Evolutionary conservation across 768 basidiomycete species (phyloP).

Genomic region (Jaapia argillacea): DNA sequence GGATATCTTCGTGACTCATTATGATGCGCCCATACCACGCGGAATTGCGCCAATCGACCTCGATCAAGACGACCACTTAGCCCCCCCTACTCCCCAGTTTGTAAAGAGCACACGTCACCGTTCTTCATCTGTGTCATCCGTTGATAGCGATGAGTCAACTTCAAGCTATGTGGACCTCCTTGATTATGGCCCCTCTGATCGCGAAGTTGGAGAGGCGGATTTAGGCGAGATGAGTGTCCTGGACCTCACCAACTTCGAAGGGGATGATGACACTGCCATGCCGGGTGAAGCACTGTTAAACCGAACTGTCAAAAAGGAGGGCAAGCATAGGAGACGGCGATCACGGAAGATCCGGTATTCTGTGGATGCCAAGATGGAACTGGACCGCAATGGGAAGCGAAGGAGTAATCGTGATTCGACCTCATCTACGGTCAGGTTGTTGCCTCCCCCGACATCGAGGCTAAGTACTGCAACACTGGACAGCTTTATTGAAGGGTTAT

Average conservation of each 20-base stretch:
- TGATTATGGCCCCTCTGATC: too few species aligned
- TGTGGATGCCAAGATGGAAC: slow-evolving; percentile 5
- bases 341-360: slow-evolving; percentile 22
- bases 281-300: slow-evolving; percentile 50
- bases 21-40: slow-evolving; percentile 17
- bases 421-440: not conserved
- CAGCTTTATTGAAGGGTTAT: too few species aligned
- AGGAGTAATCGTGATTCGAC: not conserved
- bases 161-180: slow-evolving; percentile 30
- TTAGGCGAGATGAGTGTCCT: slow-evolving; percentile 39
- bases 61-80: slow-evolving; percentile 17
- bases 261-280: slow-evolving; percentile 50
- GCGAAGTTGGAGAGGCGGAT: slow-evolving; percentile 25
- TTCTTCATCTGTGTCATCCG: slow-evolving; percentile 15
- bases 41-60: slow-evolving; percentile 2
- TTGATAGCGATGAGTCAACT: slow-evolving; percentile 19
- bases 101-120: slow-evolving; percentile 4
- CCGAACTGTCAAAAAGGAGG: slow-evolving; percentile 44
- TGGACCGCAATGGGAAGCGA: slow-evolving; percentile 2
- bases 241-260: slow-evolving; percentile 72
- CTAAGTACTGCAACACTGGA: not conserved
- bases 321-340: slow-evolving; percentile 42
- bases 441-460: not conserved
- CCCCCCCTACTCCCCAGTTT: slow-evolving; percentile 25
- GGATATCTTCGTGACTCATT: slow-evolving; percentile 68